Conservation (phyloP, 345 rosid genomes). For the Isatis tinctoria region DNA sequence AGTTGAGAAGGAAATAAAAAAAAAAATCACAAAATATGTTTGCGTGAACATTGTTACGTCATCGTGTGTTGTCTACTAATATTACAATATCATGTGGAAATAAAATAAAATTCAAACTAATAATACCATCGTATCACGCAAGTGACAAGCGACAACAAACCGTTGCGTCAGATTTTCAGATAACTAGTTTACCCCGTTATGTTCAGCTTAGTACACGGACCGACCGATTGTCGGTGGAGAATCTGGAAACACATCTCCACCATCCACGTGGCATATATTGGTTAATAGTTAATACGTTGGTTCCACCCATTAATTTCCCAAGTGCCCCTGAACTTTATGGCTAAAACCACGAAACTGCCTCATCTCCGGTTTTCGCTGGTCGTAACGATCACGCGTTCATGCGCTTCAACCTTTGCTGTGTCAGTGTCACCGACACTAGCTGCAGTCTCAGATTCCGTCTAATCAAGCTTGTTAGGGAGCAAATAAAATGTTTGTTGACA, state of each 20-base stretch:
- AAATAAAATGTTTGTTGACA: not conserved
- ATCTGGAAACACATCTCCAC: constrained; percentile 8
- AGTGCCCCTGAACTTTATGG: too few relatives aligned
- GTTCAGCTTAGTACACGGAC: not conserved
- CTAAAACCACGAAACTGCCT: not conserved
- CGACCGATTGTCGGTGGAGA: constrained; percentile 37
- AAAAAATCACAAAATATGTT: too few relatives aligned
- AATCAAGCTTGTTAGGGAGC: not conserved
- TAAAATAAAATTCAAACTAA: not conserved
- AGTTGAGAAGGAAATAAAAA: not conserved
- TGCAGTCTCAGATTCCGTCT: constrained; percentile 1
- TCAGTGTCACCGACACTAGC: constrained; percentile 27
- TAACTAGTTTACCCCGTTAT: not conserved
- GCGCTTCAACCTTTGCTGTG: constrained; percentile 2
- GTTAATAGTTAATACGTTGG: not conserved
- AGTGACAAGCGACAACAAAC: constrained; percentile 10
- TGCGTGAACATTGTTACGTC: too few relatives aligned
- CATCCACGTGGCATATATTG: constrained; percentile 19
- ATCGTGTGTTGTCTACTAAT: not conserved
- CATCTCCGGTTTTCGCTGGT: constrained; percentile 11
- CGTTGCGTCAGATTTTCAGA: constrained; percentile 17
- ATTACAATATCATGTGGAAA: not conserved
- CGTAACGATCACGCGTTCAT: constrained; percentile 5
- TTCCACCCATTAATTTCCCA: not conserved
- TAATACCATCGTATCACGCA: not conserved